A percentile compares a stretch with the other conserved stretches of the same genome.
These are phyloP conservation scores for Aegilops speltoides DNA, from an alignment of 176 grass and related monocot species.

Conservation along the genomic window DNA sequence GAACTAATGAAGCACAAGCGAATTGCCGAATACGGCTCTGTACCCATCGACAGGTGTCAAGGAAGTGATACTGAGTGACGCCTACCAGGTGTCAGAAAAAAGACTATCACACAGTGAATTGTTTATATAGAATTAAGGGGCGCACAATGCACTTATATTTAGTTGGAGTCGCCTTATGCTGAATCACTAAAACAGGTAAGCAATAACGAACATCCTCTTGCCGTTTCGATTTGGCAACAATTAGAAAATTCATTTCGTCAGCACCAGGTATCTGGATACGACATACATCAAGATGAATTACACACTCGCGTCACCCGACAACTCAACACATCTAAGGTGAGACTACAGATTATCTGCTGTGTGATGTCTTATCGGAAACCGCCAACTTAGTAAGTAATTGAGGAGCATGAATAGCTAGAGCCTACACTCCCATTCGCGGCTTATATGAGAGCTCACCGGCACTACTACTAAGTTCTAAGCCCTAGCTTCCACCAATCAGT, in stretches of 20 bases:
- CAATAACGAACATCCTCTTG: conserved; percentile 12
- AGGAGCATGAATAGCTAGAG: conserved; percentile 1
- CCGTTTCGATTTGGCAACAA: neutral
- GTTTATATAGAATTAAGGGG: conserved; percentile 4
- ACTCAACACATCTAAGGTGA: conserved; percentile 3
- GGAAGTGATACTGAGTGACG: neutral
- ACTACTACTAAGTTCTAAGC: neutral
- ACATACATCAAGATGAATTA: neutral
- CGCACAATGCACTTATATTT: neutral
- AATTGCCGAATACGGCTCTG: neutral
- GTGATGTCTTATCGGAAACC: neutral
- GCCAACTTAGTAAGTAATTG: neutral
- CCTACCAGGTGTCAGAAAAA: neutral
- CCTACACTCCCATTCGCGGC: neutral
- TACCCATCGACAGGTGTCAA: neutral
- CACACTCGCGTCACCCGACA: neutral
- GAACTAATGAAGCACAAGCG: neutral
- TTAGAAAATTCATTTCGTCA: conserved; percentile 1
- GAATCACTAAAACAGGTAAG: conserved; percentile 7
- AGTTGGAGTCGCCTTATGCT: neutral
- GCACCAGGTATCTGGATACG: neutral
- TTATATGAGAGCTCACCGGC: neutral
- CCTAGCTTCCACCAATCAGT: conserved; percentile 10
- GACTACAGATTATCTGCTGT: neutral
- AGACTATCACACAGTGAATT: conserved; percentile 16